Base-by-base conservation (phyloP, 2,329 filamentous ascomycete species). In the Exutisphaerella laricina region DNA sequence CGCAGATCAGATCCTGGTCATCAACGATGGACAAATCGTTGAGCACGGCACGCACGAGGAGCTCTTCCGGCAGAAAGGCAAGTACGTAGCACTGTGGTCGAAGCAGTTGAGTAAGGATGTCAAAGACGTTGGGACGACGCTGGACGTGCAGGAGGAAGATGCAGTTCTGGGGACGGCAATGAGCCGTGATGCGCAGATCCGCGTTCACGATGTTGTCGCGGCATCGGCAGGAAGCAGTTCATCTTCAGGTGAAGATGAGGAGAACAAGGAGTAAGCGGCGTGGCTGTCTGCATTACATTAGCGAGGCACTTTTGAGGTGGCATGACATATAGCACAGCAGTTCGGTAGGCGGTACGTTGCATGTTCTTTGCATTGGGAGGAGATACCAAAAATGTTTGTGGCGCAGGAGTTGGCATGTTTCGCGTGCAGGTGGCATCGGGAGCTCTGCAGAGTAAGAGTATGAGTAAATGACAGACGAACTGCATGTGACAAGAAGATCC, bases 31-130 rank as follows among this genome's bases (percentile, higher is more conserved):
- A 2, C 66, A 73, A 39, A 77, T 88, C 0, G 73, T 83, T 6
- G 86, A 94, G 61, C 70, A 82, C 53, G 88, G 88, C 0, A 87
- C 77, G 0, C 88, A 94, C 51, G 78, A 87, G 5, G 75, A 79
- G 31, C 73, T 94, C 0, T 69, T 94, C 69, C 2, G 29, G 25
- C 38, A 45, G 39, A 52, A 56, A 14, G 60, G 61, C 5, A 64
- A 58, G 43, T 64, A 64, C 41, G 51, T 56, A 4, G 48, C 51
- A 35, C 46, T 64, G 41, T 61, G 60, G 60, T 58, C 57, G 33
- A 63, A 59, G 48, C 61, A 63, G 44, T 35, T 59, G 4, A 59
- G 46, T 29, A 57, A 57, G 29, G 45, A 55, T 9, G 48, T 39
- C 3, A 20, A 39, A 16, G 37, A 39, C 13, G 28, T 39, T n/a